Evolutionary conservation across 768 basidiomycete genomes (phyloP), one percentile per base, ranked within the genome.

Genomic region (Tylopilus sp.): DNA sequence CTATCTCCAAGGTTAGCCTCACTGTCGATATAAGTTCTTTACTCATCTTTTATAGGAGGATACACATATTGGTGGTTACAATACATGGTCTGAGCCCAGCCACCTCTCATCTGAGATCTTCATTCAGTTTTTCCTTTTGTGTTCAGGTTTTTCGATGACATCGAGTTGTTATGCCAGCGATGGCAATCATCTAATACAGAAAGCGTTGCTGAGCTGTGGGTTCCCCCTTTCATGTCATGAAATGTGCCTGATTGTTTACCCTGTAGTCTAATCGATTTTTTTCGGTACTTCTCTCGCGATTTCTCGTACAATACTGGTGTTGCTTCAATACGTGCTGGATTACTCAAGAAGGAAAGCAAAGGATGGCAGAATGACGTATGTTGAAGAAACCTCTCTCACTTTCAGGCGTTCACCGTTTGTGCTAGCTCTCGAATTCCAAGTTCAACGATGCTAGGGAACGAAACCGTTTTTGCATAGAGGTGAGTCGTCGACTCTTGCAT

Each of bases 121-220:
- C 28, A 28, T 10, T 28, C n/a, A 28, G 7, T 35, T 38, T 30
- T 56, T 18, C 41, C 51, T 21, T 20, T 28, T 4, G 28, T 28
- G 28, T 10, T 28, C 28, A 28, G 28, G 8, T 10, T 10, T 28
- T 28, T 28, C 28, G 28, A 28, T 28, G 4, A 99, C 69, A 86
- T 95, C 64, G 93, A 97, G 63, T 79, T 92, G 33, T 75, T 99
- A 50, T 79, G 92, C 60, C 85, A 90, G 67, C 85, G 88, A 61
- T 99, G 95, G 93, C 85, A 85, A 64, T 95, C 91, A n/a, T 82
- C 88, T 57, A 98, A 98, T 69, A 81, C 80, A 47, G 94, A 99
- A 61, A 86, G 79, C 57, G 91, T 98, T 49, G 95, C 93, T 55
- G 93, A 98, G 69, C 73, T 99, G 91, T 92, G 62, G 56, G 86